Evolutionary conservation across 1,284 basidiomycete species (phyloP).

Genomic region (Sporisorium graminicola): DNA sequence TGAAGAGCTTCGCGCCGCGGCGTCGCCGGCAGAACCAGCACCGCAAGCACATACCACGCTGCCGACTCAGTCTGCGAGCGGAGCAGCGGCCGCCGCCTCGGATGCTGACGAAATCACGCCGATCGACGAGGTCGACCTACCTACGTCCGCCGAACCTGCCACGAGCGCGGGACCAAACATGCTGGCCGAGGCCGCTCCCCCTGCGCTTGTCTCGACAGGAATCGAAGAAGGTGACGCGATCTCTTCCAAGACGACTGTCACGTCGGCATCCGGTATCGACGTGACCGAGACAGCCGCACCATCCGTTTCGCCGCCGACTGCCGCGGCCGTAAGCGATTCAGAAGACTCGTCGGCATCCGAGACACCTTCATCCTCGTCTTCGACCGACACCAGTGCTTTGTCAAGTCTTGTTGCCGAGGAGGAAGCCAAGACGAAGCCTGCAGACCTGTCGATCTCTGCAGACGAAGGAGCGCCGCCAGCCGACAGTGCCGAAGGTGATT

Average conservation of each 20-base stretch:
- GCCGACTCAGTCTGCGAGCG: background rate
- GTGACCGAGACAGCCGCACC: conserved; percentile 12
- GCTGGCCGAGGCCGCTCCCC: conserved; percentile 45
- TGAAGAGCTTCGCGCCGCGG: conserved; percentile 29
- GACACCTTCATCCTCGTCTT: conserved; percentile 1
- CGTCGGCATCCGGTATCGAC: conserved; percentile 38
- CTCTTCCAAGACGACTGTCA: conserved; percentile 41
- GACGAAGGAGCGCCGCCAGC: conserved; percentile 14
- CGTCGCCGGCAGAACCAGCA: conserved; percentile 1
- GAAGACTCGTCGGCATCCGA: background rate
- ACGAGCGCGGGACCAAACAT: conserved; percentile 24
- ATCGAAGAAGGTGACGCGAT: conserved; percentile 29
- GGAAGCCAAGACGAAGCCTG: background rate
- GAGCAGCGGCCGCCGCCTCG: background rate
- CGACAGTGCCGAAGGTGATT: conserved; percentile 18
- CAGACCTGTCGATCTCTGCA: background rate
- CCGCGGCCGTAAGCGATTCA: background rate
- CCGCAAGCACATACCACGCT: conserved; percentile 10
- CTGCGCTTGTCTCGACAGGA: conserved; percentile 47
- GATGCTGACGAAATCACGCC: conserved; percentile 37
- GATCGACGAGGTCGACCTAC: conserved; percentile 19
- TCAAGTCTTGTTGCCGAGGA: conserved; percentile 2
- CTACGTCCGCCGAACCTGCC: conserved; percentile 10
- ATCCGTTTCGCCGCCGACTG: background rate
- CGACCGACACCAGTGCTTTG: conserved; percentile 10